Percentiles rank a stretch among this genome's conserved stretches.
Conservation (phyloP, 192 early-diverging fungal genomes). For the Coemansia sp. region DNA sequence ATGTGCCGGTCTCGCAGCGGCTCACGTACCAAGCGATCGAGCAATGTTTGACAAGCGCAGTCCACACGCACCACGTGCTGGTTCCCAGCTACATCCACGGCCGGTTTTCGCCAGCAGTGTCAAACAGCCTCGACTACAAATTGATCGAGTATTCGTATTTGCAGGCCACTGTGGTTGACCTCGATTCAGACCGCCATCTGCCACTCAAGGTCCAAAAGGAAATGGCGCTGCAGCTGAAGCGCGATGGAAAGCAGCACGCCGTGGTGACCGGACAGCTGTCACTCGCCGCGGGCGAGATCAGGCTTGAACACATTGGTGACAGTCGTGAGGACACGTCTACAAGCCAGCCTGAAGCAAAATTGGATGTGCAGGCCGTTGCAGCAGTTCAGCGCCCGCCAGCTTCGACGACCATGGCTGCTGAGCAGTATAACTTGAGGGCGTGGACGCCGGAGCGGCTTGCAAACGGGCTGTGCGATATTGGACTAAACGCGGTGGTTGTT, state of each 20-base stretch:
- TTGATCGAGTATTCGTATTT: conserved; percentile 38
- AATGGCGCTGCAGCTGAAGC: conserved; percentile 31
- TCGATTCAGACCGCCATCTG: conserved; percentile 44
- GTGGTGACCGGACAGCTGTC: conserved; percentile 28
- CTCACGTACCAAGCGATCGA: conserved; percentile 35
- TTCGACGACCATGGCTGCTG: neutral
- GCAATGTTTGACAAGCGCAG: conserved; percentile 30
- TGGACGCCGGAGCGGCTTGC: conserved; percentile 45
- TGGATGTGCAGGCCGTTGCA: neutral
- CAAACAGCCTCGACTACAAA: conserved; percentile 19
- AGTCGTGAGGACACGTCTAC: neutral
- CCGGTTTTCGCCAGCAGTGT: conserved; percentile 15
- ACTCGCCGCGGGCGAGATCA: conserved; percentile 39
- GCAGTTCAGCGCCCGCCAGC: neutral
- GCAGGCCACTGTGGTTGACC: conserved; percentile 39
- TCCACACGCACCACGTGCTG: conserved; percentile 37
- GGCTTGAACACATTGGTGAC: conserved; percentile 16
- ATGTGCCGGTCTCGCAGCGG: conserved; percentile 30
- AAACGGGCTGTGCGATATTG: conserved; percentile 35
- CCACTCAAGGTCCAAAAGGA: conserved; percentile 42
- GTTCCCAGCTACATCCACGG: conserved; percentile 37
- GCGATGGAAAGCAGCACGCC: conserved; percentile 35
- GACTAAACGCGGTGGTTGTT: conserved; percentile 25
- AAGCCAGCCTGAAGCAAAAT: neutral
- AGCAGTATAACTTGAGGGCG: neutral